Conservation (phyloP, 2,329 filamentous ascomycete genomes). For the Pseudogymnoascus verrucosus region DNA sequence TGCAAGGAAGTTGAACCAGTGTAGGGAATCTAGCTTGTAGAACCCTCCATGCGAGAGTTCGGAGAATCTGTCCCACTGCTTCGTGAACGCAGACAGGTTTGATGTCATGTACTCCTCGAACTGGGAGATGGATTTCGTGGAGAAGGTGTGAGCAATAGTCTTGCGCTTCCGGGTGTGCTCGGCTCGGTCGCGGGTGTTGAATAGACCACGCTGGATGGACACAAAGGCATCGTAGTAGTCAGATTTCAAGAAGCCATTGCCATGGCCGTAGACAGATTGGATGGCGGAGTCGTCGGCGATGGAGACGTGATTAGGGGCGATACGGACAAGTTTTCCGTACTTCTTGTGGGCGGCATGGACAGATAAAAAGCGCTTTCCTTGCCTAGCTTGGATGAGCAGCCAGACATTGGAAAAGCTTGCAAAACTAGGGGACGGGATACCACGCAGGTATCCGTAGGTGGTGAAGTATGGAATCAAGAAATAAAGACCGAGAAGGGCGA, state of each 20-base stretch:
- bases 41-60: conserved; percentile 35
- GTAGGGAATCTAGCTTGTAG: conserved; percentile 62
- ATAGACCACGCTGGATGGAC: conserved; percentile 74
- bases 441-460: conserved; percentile 23
- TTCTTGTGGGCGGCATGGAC: conserved; percentile 58
- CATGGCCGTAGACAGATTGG: conserved; percentile 64
- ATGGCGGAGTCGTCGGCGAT: conserved; percentile 70
- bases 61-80: conserved; percentile 61
- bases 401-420: conserved; percentile 70
- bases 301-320: conserved; percentile 74
- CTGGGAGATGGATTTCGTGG: conserved; percentile 68
- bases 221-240: conserved; percentile 91
- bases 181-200: conserved; percentile 75
- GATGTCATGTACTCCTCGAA: conserved; percentile 84
- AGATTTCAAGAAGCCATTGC: conserved; percentile 62
- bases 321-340: conserved; percentile 62
- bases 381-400: conserved; percentile 60
- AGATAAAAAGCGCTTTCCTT: conserved; percentile 53
- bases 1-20: conserved; percentile 68
- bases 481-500: conserved; percentile 36
- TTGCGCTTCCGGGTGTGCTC: conserved; percentile 88
- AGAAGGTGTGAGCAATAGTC: conserved; percentile 80
- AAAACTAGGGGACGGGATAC: conserved; percentile 42
- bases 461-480: conserved; percentile 28
- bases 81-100: conserved; percentile 67